phyloP scores from a whole-genome alignment of 495 filamentous ascomycete genomes.

The Talaromyces wortmannii region DNA sequence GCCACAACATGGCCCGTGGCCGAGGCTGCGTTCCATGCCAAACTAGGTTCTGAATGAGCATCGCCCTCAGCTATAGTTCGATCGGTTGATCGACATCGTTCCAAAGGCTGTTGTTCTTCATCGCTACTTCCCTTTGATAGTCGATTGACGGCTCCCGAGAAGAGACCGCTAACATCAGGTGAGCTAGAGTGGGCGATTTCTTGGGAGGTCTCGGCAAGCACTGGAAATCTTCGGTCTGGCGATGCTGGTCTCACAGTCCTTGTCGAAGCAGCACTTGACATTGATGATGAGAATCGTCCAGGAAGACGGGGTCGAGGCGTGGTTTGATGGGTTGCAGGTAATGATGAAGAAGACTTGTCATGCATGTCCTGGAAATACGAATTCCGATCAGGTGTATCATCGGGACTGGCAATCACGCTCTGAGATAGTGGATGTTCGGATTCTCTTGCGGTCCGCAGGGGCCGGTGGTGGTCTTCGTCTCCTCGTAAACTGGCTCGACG shows the following conservation, averaged over 20 bases:
- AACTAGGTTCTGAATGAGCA: conserved; percentile 56
- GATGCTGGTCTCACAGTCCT: conserved; percentile 49
- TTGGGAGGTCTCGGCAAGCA: conserved; percentile 15
- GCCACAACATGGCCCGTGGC: conserved; percentile 57
- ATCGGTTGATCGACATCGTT: conserved; percentile 51
- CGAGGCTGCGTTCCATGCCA: conserved; percentile 53
- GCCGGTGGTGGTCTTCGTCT: conserved; percentile 60
- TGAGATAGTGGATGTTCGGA: conserved; percentile 76
- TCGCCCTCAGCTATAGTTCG: conserved; percentile 48
- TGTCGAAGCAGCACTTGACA: conserved; percentile 57
- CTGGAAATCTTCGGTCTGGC: conserved; percentile 19
- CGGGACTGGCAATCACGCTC: conserved; percentile 71
- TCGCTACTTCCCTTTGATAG: conserved; percentile 40
- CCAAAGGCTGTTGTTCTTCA: conserved; percentile 36
- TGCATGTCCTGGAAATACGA: conserved; percentile 34
- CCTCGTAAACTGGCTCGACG: conserved; percentile 65
- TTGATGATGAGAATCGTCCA: conserved; percentile 46
- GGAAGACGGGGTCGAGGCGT: conserved; percentile 31
- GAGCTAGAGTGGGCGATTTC: not conserved
- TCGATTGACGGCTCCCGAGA: conserved; percentile 49
- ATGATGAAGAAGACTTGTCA: conserved; percentile 25
- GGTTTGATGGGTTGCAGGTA: conserved; percentile 30
- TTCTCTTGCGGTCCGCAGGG: conserved; percentile 40
- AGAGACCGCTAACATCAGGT: conserved; percentile 44
- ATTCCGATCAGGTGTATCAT: conserved; percentile 31